These are phyloP conservation scores for Colletotrichum sp. DNA, from an alignment of 2,329 filamentous ascomycete species.

Conservation along the genomic window DNA sequence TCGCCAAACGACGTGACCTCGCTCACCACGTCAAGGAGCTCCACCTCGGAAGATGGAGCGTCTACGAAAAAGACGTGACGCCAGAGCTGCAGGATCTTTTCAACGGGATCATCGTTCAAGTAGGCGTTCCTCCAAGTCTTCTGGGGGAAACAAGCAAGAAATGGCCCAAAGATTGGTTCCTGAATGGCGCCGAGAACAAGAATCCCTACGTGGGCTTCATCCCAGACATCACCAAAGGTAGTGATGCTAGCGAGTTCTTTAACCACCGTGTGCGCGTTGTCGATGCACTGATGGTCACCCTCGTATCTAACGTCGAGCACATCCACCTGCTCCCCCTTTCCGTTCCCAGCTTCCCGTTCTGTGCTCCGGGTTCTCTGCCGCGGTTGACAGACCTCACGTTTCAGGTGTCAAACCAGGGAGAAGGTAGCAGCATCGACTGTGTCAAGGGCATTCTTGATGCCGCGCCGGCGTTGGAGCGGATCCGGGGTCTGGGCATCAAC, in stretches of 20 bases:
- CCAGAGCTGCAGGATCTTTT: not conserved
- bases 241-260: not conserved
- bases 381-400: not conserved
- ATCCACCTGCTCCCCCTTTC: not conserved
- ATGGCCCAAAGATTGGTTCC: not conserved
- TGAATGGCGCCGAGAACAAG: not conserved
- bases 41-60: not conserved
- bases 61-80: not conserved
- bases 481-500: not conserved
- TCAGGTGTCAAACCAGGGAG: not conserved
- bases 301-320: not conserved
- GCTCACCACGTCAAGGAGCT: not conserved
- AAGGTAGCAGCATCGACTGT: not conserved
- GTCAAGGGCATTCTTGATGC: not conserved
- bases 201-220: not conserved
- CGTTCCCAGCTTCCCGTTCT: not conserved
- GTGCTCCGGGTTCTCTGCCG: not conserved
- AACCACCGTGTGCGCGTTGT: not conserved
- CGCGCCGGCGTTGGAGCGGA: not conserved
- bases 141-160: not conserved
- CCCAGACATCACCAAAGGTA: not conserved
- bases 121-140: not conserved
- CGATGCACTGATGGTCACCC: not conserved
- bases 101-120: not conserved
- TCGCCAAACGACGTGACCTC: not conserved